A percentile compares a stretch with the other conserved stretches of the same genome.
These are phyloP conservation scores for Cyberlindnera maclurae DNA, from an alignment of 805 yeast genomes.

Conservation along the genomic window DNA sequence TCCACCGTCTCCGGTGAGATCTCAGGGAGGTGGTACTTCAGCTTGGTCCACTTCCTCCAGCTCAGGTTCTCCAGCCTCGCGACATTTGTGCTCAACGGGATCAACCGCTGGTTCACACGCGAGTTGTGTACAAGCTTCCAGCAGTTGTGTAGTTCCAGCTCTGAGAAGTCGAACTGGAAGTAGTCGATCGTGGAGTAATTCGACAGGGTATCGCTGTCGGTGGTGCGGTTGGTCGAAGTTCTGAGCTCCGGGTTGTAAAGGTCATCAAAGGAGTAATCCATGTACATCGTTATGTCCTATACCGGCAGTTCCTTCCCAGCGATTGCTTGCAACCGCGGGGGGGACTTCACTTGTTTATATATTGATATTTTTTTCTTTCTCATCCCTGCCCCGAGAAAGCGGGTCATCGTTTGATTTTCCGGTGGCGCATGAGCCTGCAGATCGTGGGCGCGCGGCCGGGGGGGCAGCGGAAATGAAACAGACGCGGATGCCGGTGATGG, in stretches of 20 bases:
- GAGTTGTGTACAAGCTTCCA: constrained; percentile 34
- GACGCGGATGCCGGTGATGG: too few species aligned
- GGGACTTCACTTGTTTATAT: too few species aligned
- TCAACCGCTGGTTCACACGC: constrained; percentile 21
- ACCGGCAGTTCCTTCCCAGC: too few species aligned
- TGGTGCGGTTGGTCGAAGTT: constrained; percentile 6
- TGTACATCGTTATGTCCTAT: background rate
- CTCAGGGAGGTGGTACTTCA: constrained; percentile 48
- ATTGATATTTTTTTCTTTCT: background rate
- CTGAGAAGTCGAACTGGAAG: constrained; percentile 30
- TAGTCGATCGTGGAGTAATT: constrained; percentile 31
- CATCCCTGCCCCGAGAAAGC: background rate
- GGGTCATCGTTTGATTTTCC: constrained; percentile 2
- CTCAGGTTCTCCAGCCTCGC: constrained; percentile 69
- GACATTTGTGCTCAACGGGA: constrained; percentile 29
- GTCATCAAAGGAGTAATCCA: constrained; percentile 22
- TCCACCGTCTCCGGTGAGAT: constrained; percentile 80
- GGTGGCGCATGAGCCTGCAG: constrained; percentile 6
- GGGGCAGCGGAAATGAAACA: background rate
- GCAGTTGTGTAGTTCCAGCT: constrained; percentile 31
- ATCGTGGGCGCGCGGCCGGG: constrained; percentile 4
- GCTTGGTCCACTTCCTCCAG: constrained; percentile 95
- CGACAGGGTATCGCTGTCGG: constrained; percentile 5
- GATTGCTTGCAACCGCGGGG: too few species aligned
- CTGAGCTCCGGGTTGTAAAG: constrained; percentile 17